Conservation (phyloP, 2,329 filamentous ascomycete species). For the Bipolaris zeicola region DNA sequence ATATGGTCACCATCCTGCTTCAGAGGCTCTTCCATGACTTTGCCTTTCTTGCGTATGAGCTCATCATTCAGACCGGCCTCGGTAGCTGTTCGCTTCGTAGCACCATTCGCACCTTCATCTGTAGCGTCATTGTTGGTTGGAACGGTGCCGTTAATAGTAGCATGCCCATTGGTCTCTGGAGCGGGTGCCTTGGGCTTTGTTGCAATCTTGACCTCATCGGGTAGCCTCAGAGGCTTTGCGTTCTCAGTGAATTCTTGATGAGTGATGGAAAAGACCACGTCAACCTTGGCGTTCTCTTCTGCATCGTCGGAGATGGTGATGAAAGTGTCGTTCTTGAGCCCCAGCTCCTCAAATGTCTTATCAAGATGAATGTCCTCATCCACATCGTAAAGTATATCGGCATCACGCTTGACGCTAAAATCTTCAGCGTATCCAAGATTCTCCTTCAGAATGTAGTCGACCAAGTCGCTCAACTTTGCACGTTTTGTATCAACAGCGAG, state of each 20-base stretch:
- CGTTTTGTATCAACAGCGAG: conserved; percentile 70
- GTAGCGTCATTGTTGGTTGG: background rate
- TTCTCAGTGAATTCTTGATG: conserved; percentile 55
- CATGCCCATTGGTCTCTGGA: conserved; percentile 38
- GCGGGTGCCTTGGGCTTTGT: conserved; percentile 50
- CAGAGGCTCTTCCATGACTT: conserved; percentile 41
- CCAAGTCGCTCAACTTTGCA: conserved; percentile 78
- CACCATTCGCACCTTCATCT: conserved; percentile 36
- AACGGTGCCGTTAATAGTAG: conserved; percentile 19
- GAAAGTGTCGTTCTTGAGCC: conserved; percentile 74
- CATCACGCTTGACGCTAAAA: conserved; percentile 75
- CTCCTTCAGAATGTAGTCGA: conserved; percentile 72
- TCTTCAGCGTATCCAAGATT: conserved; percentile 81
- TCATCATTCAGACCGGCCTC: conserved; percentile 49
- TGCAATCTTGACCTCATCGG: conserved; percentile 55
- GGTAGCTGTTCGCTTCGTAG: conserved; percentile 52
- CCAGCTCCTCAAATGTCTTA: conserved; percentile 79
- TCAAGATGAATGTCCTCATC: conserved; percentile 85
- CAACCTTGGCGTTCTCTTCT: conserved; percentile 77
- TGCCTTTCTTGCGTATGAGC: conserved; percentile 47
- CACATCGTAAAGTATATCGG: conserved; percentile 78
- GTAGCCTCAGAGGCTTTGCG: conserved; percentile 62
- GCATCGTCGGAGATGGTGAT: conserved; percentile 84
- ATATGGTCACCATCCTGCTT: conserved; percentile 41
- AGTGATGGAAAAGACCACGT: conserved; percentile 74